Evolutionary conservation across 2,329 filamentous ascomycete genomes (phyloP), one percentile per base, ranked within the genome.

Genomic region (Fusarium verticillioides): DNA sequence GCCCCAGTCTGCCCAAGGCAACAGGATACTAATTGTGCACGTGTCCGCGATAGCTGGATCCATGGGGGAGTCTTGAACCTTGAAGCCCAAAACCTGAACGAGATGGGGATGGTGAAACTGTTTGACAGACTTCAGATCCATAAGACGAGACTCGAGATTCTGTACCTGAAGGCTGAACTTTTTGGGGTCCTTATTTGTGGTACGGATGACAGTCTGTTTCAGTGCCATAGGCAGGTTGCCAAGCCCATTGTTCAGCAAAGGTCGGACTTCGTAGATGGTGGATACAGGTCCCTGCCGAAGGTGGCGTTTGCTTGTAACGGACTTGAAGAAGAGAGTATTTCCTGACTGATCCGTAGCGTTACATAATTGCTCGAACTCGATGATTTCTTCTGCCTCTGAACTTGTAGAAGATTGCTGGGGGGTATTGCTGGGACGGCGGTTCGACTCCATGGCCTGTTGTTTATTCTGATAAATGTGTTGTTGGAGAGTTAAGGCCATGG

Each of bases 41-140:
- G 23, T 23, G 23, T 23, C 23, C 23, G 23, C 23, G 23, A 23
- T 23, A 23, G 23, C 23, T 23, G 23, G 23, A 23, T 23, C 23
- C 23, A 23, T 23, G 23, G 23, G 23, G 23, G 23, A 23, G 23
- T 23, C 23, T 23, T 23, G 23, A 23, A 23, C 23, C 75, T 93
- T 94, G 83, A 95, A 97, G 69, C 95, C 94, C 64, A 97, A 86
- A 42, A 98, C 86, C 56, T 93, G 90, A 47, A 96, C 87, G 18
- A 98, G 84, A 78, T 95, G 94, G 30, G 90, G 87, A 79, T 98
- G 94, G 8, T 90, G 89, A 43, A 96, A 84, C 73, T 88, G 89
- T 79, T 94, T 96, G 50, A 95, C 84, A 3, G 88, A 85, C 80
- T 94, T 96, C 58, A 97, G 84, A 15, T 89, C 86, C 73, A 96